A percentile compares a stretch with the other conserved stretches of the same genome.
phyloP scores from a whole-genome alignment of 768 basidiomycete species.

The Hygrocybe punicea region DNA sequence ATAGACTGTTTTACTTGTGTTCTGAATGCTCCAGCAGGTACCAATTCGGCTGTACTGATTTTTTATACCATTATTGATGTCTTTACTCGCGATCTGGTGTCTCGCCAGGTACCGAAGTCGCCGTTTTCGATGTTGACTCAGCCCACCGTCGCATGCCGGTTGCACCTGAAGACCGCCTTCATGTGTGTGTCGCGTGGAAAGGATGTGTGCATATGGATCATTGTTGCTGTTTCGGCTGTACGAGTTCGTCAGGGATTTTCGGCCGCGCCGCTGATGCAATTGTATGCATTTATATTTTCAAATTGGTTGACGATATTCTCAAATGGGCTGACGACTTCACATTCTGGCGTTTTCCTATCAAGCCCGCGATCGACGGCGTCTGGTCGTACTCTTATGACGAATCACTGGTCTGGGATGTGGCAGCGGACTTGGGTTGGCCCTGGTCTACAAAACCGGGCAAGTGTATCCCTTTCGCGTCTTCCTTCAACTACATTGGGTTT shows the following conservation, averaged over 20 bases:
- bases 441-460: constrained; percentile 9
- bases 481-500: constrained; percentile 27
- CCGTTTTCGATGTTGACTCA: neutral
- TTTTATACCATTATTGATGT: too few relatives aligned
- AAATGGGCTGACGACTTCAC: too few relatives aligned
- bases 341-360: too few relatives aligned
- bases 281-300: too few relatives aligned
- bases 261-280: too few relatives aligned
- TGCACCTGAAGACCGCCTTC: neutral
- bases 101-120: neutral
- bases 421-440: neutral
- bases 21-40: neutral
- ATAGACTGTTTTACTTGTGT: neutral
- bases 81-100: too few relatives aligned
- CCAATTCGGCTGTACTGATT: too few relatives aligned
- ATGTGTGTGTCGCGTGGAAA: neutral
- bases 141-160: neutral
- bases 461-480: constrained; percentile 15
- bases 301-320: too few relatives aligned
- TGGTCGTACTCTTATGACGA: constrained; percentile 1
- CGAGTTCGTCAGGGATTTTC: too few relatives aligned
- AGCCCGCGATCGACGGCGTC: too few relatives aligned
- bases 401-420: neutral
- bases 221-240: too few relatives aligned
- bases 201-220: neutral